Percentiles rank a stretch among this genome's conserved stretches.
Conservation (phyloP, 148 eudicot genomes). For the Amaranthus palmeri region DNA sequence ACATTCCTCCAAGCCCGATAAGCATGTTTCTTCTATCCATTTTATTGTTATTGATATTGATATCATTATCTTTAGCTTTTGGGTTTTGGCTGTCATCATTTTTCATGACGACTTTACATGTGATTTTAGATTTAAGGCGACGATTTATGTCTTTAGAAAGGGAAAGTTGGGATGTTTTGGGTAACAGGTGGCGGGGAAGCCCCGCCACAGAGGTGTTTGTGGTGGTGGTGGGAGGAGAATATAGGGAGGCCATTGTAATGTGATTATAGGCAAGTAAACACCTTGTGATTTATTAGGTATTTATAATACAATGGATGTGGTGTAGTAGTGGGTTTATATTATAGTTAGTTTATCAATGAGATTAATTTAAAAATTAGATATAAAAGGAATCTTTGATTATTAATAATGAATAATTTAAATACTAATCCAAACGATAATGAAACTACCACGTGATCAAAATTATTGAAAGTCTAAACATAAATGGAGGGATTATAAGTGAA, state of each 20-base stretch:
- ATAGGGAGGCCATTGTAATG: constrained; percentile 18
- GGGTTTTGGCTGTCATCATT: constrained; percentile 3
- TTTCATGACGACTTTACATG: constrained; percentile 17
- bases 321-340: neutral
- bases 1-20: constrained; percentile 67
- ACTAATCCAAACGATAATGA: too few species aligned
- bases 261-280: neutral
- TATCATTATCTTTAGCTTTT: neutral
- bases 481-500: too few species aligned
- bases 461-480: too few species aligned
- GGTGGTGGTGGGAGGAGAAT: constrained; percentile 1
- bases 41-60: constrained; percentile 7
- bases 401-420: too few species aligned
- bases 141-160: neutral
- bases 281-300: neutral
- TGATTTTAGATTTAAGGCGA: neutral
- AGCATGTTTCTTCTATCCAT: constrained; percentile 47
- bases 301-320: neutral
- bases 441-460: too few species aligned
- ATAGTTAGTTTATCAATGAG: too few species aligned
- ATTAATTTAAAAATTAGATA: too few species aligned
- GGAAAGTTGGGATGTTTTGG: constrained; percentile 11
- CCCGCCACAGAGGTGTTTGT: neutral
- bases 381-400: too few species aligned
- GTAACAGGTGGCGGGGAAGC: constrained; percentile 9